A percentile compares a stretch with the other conserved stretches of the same genome.
Evolutionary conservation across 148 eudicot genomes (phyloP).

Genomic region (Rhododendron ferrugineum): DNA sequence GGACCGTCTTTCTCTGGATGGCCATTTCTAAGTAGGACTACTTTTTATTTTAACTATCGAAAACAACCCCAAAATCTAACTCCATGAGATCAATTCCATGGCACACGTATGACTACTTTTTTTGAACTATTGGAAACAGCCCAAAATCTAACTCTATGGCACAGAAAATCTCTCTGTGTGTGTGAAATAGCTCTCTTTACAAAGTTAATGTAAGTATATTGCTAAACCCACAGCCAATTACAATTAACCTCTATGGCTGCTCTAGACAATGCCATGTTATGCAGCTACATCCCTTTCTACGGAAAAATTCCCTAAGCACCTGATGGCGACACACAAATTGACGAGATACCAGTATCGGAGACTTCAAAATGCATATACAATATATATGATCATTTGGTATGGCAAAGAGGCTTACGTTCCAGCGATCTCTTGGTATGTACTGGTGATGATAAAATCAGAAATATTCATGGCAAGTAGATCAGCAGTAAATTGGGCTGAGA

Average conservation of each 20-base stretch:
- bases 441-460: constrained; percentile 95
- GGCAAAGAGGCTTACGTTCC: constrained; percentile 72
- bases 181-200: background rate
- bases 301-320: background rate
- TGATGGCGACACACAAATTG: background rate
- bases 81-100: no score
- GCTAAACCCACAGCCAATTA: background rate
- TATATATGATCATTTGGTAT: background rate
- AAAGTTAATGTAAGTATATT: background rate
- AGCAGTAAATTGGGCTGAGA: constrained; percentile 97
- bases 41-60: no score
- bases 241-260: background rate
- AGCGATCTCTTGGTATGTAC: constrained; percentile 98
- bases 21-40: background rate
- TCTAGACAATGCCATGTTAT: background rate
- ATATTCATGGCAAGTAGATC: constrained; percentile 90
- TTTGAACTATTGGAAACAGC: background rate
- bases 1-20: background rate
- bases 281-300: background rate
- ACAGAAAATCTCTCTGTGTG: background rate
- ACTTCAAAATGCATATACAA: background rate
- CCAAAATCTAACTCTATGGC: background rate
- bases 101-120: background rate
- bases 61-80: no score
- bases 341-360: background rate